These are phyloP conservation scores for Sclerotinia nivalis DNA, from an alignment of 2,329 filamentous ascomycete genomes.

Conservation along the genomic window DNA sequence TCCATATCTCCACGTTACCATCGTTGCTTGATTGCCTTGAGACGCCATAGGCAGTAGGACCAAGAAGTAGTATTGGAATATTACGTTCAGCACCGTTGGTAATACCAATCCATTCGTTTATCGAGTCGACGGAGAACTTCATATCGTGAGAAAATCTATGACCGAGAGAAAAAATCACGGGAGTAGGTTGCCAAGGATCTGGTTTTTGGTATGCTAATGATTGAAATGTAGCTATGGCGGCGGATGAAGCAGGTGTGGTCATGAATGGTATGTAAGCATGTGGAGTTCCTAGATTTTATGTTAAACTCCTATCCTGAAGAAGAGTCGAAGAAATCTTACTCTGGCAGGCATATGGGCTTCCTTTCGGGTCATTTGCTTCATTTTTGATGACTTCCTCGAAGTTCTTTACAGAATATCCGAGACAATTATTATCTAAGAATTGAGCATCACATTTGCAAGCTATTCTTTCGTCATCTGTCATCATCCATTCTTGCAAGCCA, in stretches of 20 bases:
- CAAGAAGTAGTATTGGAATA: conserved; percentile 47
- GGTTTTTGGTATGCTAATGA: conserved; percentile 36
- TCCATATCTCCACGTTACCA: conserved; percentile 39
- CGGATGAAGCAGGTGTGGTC: conserved; percentile 39
- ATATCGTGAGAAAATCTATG: conserved; percentile 41
- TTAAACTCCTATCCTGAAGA: not conserved
- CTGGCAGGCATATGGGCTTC: conserved; percentile 28
- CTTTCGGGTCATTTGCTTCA: conserved; percentile 25
- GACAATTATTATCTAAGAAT: conserved; percentile 43
- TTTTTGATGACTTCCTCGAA: conserved; percentile 31
- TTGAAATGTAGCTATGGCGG: conserved; percentile 40
- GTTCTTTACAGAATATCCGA: conserved; percentile 34
- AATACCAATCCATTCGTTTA: conserved; percentile 46
- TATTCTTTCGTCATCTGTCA: conserved; percentile 40
- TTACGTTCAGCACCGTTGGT: conserved; percentile 43
- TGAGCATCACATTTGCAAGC: conserved; percentile 47
- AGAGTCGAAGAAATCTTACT: conserved; percentile 23
- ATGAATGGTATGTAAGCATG: conserved; percentile 44
- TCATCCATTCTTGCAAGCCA: conserved; percentile 44
- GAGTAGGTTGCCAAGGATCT: conserved; percentile 44
- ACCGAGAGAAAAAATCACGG: conserved; percentile 44
- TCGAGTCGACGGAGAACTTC: conserved; percentile 39
- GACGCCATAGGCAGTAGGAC: conserved; percentile 41
- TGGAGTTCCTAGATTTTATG: conserved; percentile 37
- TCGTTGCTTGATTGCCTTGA: conserved; percentile 17